Evolutionary conservation across 306 rosid species (phyloP).

Genomic region (Cucurbita moschata): DNA sequence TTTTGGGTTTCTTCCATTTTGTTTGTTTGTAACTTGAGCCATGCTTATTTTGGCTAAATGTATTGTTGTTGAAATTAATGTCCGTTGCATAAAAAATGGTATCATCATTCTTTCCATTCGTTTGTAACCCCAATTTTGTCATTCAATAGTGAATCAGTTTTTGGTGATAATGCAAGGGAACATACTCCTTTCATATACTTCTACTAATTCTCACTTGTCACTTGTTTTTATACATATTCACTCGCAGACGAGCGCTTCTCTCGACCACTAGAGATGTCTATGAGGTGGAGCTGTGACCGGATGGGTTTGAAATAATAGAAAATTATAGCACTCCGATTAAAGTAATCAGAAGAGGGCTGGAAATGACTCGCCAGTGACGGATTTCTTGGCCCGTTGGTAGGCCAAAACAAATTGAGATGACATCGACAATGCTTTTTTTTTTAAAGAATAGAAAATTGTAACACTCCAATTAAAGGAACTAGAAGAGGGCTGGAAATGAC

Average conservation of each 20-base stretch:
- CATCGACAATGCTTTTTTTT: too few species aligned
- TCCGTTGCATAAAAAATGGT: constrained; percentile 6
- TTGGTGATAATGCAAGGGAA: background rate
- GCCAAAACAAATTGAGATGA: too few species aligned
- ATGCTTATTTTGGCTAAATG: constrained; percentile 13
- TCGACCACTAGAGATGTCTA: too few species aligned
- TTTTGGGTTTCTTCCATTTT: background rate
- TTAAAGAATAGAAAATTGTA: too few species aligned
- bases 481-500: too few species aligned
- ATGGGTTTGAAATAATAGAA: too few species aligned
- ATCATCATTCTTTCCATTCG: constrained; percentile 5
- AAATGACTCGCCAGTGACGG: too few species aligned
- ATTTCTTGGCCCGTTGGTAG: too few species aligned
- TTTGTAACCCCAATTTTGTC: constrained; percentile 4
- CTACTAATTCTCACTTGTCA: background rate
- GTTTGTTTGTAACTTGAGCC: constrained; percentile 18
- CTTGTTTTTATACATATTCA: background rate
- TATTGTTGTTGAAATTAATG: constrained; percentile 14
- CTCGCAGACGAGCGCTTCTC: background rate
- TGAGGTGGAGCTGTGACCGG: too few species aligned
- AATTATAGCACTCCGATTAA: too few species aligned
- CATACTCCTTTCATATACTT: background rate
- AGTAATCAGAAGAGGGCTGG: too few species aligned
- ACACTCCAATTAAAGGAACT: too few species aligned
- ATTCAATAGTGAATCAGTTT: constrained; percentile 3